Evolutionary conservation across 257 asterid genomes (phyloP).

Genomic region (Eustoma russellianum): DNA sequence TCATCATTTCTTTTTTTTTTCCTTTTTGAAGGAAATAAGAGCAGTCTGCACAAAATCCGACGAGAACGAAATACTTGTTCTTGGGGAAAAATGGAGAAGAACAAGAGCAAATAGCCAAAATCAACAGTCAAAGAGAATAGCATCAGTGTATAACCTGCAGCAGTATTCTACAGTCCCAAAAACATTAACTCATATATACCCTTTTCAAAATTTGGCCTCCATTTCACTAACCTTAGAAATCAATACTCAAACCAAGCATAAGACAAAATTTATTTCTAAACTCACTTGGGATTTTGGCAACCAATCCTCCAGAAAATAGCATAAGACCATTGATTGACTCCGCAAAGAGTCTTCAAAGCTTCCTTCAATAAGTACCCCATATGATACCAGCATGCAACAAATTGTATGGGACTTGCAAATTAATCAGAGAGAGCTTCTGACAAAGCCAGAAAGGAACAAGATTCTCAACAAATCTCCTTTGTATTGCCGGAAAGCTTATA

Average conservation of each 20-base stretch:
- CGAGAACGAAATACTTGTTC: constrained; percentile 9
- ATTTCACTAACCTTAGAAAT: constrained; percentile 1
- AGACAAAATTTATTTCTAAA: constrained; percentile 4
- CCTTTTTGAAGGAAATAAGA: constrained; percentile 11
- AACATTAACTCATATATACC: constrained; percentile 1
- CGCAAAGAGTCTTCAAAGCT: constrained; percentile 92
- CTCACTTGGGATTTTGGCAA: constrained; percentile 87
- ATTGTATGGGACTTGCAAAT: constrained; percentile 2
- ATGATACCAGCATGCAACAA: constrained; percentile 19
- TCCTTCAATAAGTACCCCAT: constrained; percentile 96
- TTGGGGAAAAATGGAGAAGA: constrained; percentile 6
- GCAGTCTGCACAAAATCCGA: constrained; percentile 32
- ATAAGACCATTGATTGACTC: constrained; percentile 88
- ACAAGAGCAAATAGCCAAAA: constrained; percentile 8
- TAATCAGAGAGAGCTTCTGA: neutral
- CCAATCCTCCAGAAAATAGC: constrained; percentile 97
- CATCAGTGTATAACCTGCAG: constrained; percentile 5
- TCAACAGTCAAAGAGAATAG: constrained; percentile 16
- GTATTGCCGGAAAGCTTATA: constrained; percentile 17
- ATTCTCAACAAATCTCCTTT: constrained; percentile 6
- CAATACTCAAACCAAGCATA: neutral
- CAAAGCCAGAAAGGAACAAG: constrained; percentile 7
- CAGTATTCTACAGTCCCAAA: constrained; percentile 2
- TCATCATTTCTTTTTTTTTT: no score
- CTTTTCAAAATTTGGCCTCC: constrained; percentile 1